These are phyloP conservation scores for Ceratobasidium sp. DNA, from an alignment of 1,284 basidiomycete species.

Conservation along the genomic window DNA sequence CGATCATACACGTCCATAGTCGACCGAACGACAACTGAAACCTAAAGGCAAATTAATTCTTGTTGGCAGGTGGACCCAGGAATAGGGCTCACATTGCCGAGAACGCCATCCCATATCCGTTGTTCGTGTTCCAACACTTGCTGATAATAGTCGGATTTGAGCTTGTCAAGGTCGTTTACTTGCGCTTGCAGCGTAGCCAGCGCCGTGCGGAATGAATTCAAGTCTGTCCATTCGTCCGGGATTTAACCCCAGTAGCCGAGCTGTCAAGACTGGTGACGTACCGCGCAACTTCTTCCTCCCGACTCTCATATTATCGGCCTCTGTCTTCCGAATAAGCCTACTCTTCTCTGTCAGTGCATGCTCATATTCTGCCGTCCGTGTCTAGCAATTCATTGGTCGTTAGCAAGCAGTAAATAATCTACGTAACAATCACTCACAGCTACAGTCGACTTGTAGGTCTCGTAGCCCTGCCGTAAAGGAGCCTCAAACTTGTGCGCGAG, in stretches of 20 bases:
- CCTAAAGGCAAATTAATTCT: constrained; percentile 51
- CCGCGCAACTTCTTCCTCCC: constrained; percentile 76
- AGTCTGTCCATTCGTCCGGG: no score
- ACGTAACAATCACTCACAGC: constrained; percentile 61
- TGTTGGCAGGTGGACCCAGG: constrained; percentile 54
- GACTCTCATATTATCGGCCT: constrained; percentile 80
- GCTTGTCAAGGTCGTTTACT: constrained; percentile 84
- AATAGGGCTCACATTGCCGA: constrained; percentile 67
- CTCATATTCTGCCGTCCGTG: constrained; percentile 82
- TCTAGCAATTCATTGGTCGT: constrained; percentile 53
- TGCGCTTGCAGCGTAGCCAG: constrained; percentile 82
- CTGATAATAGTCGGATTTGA: constrained; percentile 81
- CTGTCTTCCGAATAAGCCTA: constrained; percentile 85
- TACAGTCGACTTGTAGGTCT: constrained; percentile 77
- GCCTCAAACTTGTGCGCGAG: constrained; percentile 81
- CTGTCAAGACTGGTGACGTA: constrained; percentile 50
- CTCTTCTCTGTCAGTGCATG: constrained; percentile 81
- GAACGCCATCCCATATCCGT: constrained; percentile 89
- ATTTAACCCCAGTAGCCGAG: neutral
- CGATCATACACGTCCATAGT: constrained; percentile 83
- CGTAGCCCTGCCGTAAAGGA: constrained; percentile 82
- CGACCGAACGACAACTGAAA: constrained; percentile 76
- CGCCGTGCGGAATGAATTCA: constrained; percentile 87
- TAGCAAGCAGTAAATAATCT: constrained; percentile 29
- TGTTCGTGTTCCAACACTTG: constrained; percentile 93